These are phyloP conservation scores for Dunaliella sp. DNA, from an alignment of 139 green algal genomes.

Conservation along the genomic window DNA sequence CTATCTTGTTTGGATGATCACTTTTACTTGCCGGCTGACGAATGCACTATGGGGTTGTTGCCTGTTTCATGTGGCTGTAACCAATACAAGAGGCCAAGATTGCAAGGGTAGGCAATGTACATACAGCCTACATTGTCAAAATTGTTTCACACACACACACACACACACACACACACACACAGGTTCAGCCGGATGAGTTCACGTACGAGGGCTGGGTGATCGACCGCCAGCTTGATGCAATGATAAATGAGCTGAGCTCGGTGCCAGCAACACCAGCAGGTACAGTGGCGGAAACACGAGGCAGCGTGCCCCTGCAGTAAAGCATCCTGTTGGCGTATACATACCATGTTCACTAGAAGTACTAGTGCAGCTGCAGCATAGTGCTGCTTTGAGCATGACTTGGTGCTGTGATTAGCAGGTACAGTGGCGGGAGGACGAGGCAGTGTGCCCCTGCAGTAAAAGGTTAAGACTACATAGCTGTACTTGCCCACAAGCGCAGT, in stretches of 20 bases:
- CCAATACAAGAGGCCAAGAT: no score
- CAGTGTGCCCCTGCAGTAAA: background rate
- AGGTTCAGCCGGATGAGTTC: constrained; percentile 16
- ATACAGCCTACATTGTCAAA: no score
- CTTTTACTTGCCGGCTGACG: background rate
- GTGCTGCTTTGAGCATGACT: background rate
- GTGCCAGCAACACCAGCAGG: background rate
- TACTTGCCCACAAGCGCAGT: no score
- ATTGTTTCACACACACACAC: no score
- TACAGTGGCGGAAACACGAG: background rate
- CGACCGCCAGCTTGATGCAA: constrained; percentile 21
- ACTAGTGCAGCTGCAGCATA: no score
- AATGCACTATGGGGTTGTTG: background rate
- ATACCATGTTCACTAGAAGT: no score
- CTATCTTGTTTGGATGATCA: background rate
- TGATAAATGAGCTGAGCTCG: background rate
- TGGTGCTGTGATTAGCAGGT: background rate
- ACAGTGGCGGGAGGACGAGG: background rate
- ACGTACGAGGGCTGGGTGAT: constrained; percentile 38
- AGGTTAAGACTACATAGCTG: no score
- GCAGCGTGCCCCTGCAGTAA: background rate
- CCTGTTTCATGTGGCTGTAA: no score
- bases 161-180: no score
- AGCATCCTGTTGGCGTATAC: no score
- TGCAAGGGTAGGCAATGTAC: no score